Base-by-base conservation (phyloP, 2,329 filamentous ascomycete genomes). In the Graphiopsis chlorocephala region DNA sequence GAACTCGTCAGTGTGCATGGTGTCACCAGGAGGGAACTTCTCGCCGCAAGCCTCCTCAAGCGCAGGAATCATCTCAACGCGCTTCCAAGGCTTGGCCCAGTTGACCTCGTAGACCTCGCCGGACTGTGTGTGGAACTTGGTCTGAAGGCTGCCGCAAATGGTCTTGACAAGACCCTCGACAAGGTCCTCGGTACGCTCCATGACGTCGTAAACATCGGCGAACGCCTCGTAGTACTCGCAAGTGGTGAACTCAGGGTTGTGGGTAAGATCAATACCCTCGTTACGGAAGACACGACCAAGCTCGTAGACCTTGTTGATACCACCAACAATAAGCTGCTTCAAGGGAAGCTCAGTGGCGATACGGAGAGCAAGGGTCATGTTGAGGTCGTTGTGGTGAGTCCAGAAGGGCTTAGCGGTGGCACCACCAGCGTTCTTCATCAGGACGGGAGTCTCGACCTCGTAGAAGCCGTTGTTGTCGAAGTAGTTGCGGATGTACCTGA, bases 181-280 rank as follows among this genome's bases (percentile, higher is more conserved):
- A 31, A 99, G 89, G 76, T 97, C 93, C 79, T 99, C 95, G 1
- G 95, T 98, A 74, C 92, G 85, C 66, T 90, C 82, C 90, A 96
- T 92, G 66, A 97, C 83, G 75, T 98, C 95, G 78, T 96, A 91
- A 71, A 97, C 87, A 78, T 97, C 93, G 42, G 81, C 78, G 64
- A 78, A 98, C 3, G 95, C 94, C 86, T 91, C 89, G 81, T 99
- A 99, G 81, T 98, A 98, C 79, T 99, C 95, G 78, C 92, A 92
- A 28, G 92, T 96, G 50, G 95, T 99, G 83, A 99, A 99, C 78
- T 99, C 95, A 45, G 91, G 95, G 83, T 98, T 99, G 84, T 99
- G 95, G 8, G 95, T 99, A 59, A 95, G 83, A 77, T 96, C 92
- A 69, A 92, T 90, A 66, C 90, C 89, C 79, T 97, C 93, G 75